Base-by-base conservation (phyloP, 495 filamentous ascomycete genomes). In the Penicillium verhagenii region DNA sequence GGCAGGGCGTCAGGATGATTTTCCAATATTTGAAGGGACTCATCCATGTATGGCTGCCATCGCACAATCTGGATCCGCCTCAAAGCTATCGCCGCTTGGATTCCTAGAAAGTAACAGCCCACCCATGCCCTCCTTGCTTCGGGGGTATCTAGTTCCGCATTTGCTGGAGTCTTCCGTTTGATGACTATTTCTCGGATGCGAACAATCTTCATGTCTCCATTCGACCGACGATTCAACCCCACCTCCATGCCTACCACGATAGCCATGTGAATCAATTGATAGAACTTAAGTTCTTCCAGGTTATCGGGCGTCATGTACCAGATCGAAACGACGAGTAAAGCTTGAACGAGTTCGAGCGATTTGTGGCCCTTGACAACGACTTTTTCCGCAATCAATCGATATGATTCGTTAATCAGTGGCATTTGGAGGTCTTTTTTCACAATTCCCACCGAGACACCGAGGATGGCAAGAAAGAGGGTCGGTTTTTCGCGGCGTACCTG, bases 271-370 rank as follows among this genome's bases (percentile, higher is more conserved):
- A 90, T 84, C 49, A 95, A 76, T 70, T 93, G 89, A 68, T 95
- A 95, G 65, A 93, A 96, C 63, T 94, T 95, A 58, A 94, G 79
- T 70, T 96, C 89, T 53, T 96, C 91, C 45, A 85, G 88, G 50
- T 86, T 79, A 49, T 92, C 87, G 2, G 92, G 91, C 16, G 90
- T 88, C 58, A 82, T 86, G 60, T 96, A 96, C 89, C 90, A 96
- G 21, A 87, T 78, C 14, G 82, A 82, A 23, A 77, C 74, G 19
- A 96, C 72, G 29, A 90, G 75, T 10, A 97, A 68, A 1, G 90
- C 83, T 72, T 97, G 92, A 10, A 96, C 82, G 1, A 97, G 71
- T 61, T 97, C 93, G 10, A 97, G 72, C 7, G 82, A 88, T 72
- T 96, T 97, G 50, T 91, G 86, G 11, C 88, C 90, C 28, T 82